Evolutionary conservation across 192 early-diverging fungal genomes (phyloP).

Genomic region (Coemansia sp.): DNA sequence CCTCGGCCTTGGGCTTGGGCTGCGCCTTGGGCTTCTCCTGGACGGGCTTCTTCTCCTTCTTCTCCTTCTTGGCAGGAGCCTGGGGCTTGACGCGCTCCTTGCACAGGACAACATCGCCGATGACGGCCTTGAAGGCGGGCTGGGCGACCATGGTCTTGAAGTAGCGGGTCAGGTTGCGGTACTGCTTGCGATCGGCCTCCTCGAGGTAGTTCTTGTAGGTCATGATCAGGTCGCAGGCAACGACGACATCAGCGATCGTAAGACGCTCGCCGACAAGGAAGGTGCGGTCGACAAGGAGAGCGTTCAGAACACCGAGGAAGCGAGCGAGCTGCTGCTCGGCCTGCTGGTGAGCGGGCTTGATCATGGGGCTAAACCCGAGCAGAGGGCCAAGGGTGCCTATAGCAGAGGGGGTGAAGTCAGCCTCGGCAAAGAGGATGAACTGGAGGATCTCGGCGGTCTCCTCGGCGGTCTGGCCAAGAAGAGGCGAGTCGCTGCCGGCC

Average conservation of each 20-base stretch:
- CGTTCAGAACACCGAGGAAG: constrained; percentile 70
- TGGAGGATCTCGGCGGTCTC: constrained; percentile 65
- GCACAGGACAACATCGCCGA: constrained; percentile 65
- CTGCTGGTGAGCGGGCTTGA: constrained; percentile 65
- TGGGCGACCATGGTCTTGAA: constrained; percentile 10
- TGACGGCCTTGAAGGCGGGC: constrained; percentile 59
- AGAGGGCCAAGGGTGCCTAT: not conserved
- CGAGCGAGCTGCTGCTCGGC: constrained; percentile 65
- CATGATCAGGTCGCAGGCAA: constrained; percentile 54
- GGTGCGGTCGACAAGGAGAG: constrained; percentile 77
- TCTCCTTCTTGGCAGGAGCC: constrained; percentile 61
- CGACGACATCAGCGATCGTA: constrained; percentile 85
- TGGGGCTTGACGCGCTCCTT: constrained; percentile 51
- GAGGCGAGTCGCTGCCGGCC: constrained; percentile 25
- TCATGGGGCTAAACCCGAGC: constrained; percentile 19
- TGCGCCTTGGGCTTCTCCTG: constrained; percentile 9
- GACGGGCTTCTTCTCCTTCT: constrained; percentile 45
- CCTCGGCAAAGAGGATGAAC: constrained; percentile 55
- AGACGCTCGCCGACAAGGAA: constrained; percentile 92
- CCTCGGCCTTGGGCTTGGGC: too few relatives aligned
- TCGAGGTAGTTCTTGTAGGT: constrained; percentile 49
- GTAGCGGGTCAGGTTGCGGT: constrained; percentile 49
- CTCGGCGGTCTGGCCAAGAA: constrained; percentile 54
- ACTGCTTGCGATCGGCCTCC: constrained; percentile 73
- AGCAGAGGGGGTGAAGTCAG: not conserved